Base-by-base conservation (phyloP, 176 grass and related monocot genomes). In the Aegilops speltoides region DNA sequence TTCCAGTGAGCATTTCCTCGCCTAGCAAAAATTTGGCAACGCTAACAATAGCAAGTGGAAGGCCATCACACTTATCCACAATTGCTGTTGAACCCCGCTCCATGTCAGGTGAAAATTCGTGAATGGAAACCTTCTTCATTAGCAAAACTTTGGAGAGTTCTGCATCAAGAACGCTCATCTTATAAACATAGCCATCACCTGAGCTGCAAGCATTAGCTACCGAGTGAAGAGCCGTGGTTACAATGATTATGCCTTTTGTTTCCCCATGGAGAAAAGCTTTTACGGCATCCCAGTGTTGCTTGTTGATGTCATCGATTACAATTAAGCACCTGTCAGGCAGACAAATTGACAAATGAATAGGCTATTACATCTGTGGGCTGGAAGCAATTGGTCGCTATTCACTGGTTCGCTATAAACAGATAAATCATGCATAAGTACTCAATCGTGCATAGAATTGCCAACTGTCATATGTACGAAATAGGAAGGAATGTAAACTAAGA, bases 301-400 rank as follows among this genome's bases (percentile, higher is more conserved):
- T 33, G 26, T 46, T 7, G 1, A 85, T 68, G 19, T 56, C 83
- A 68, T 85, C 83, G 8, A 85, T 26, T 12, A 85, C 83, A 52
- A 78, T 85, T 13, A 85, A 64, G 13, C 48, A 85, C 73, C 73
- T 85, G 54, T 0, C 0, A 24, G 17, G 8, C 57, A 13, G 36
- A 37, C 28, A 37, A 3, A 11, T 46, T 73, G 54, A 54, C 2
- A 54, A 54, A 29, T 41, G 14, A 26, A 19, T 60, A 17, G 6
- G 19, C n/a, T 22, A 60, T 1, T 60, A 22, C 19, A 46, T 46
- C 43, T 46, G 43, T 46, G 8, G 43, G 12, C 12, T 12, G 43
- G 43, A 46, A 46, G 48, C 48, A 52, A 52, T 52, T 52, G 48
- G 48, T 52, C 4, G 48, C 1, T 1, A 52, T 52, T 52, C 0